These are phyloP conservation scores for Sporobolomyces roseus DNA, from an alignment of 768 basidiomycete species.

Conservation along the genomic window DNA sequence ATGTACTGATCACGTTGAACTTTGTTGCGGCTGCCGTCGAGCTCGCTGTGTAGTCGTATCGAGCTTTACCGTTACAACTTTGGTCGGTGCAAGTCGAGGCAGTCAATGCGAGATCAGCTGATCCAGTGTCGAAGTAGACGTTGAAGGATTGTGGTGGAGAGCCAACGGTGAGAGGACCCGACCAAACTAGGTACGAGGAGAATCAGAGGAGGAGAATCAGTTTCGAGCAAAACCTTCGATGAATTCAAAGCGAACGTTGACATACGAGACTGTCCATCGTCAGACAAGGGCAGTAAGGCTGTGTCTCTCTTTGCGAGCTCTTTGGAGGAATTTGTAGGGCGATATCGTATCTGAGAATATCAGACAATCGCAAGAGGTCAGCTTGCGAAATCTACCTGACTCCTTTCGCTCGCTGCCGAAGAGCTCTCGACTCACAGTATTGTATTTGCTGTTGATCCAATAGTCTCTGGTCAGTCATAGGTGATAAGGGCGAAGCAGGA, in stretches of 20 bases:
- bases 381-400: too few species aligned
- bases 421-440: too few species aligned
- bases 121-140: conserved; percentile 48
- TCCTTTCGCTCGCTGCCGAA: too few species aligned
- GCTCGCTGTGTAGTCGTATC: neutral
- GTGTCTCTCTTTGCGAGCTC: too few species aligned
- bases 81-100: neutral
- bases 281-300: too few species aligned
- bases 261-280: conserved; percentile 4
- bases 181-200: conserved; percentile 7
- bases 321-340: too few species aligned
- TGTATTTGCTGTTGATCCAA: too few species aligned
- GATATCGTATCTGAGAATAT: too few species aligned
- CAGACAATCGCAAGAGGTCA: too few species aligned
- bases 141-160: conserved; percentile 44
- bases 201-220: neutral
- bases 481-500: too few species aligned
- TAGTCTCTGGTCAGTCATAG: too few species aligned
- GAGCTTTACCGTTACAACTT: neutral
- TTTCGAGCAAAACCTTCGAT: neutral
- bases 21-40: neutral
- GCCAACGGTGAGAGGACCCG: conserved; percentile 45
- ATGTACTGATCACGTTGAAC: neutral
- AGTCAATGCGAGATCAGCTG: conserved; percentile 39
- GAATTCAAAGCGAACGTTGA: neutral